Conservation (phyloP, 345 rosid species). For the Bruguiera parviflora region DNA sequence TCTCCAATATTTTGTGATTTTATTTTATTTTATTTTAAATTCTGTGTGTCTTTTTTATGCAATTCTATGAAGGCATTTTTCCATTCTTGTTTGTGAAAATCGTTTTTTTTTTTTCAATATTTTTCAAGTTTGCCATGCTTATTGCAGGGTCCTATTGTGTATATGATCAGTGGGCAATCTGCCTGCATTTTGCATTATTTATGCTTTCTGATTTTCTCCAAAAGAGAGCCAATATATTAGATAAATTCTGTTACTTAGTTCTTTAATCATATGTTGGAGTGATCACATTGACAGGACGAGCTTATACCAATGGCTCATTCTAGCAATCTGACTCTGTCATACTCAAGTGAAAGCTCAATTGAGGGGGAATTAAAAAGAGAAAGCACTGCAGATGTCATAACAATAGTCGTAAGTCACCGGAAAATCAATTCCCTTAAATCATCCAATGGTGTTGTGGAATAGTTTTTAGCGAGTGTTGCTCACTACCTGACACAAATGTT, state of each 20-base stretch:
- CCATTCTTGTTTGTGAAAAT: not conserved
- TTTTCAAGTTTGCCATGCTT: no score
- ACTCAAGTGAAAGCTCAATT: constrained; percentile 91
- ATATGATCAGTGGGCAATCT: no score
- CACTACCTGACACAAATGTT: not conserved
- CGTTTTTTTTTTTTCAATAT: no score
- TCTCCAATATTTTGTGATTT: not conserved
- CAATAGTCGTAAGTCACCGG: constrained; percentile 44
- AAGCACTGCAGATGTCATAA: constrained; percentile 88
- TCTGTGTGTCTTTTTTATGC: not conserved
- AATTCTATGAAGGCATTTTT: not conserved
- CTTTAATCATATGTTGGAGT: not conserved
- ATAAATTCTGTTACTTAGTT: no score
- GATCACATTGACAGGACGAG: constrained; percentile 53
- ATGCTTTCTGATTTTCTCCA: no score
- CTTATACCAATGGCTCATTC: constrained; percentile 74
- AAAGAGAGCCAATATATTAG: no score
- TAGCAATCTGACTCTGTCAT: constrained; percentile 67
- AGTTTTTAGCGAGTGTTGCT: not conserved
- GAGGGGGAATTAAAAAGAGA: constrained; percentile 98
- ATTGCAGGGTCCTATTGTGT: no score
- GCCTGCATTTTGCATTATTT: no score
- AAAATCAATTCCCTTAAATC: constrained; percentile 4
- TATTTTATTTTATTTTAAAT: not conserved
- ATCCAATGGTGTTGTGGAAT: constrained; percentile 11